phyloP scores from a whole-genome alignment of 345 rosid genomes.

The Draba incana region DNA sequence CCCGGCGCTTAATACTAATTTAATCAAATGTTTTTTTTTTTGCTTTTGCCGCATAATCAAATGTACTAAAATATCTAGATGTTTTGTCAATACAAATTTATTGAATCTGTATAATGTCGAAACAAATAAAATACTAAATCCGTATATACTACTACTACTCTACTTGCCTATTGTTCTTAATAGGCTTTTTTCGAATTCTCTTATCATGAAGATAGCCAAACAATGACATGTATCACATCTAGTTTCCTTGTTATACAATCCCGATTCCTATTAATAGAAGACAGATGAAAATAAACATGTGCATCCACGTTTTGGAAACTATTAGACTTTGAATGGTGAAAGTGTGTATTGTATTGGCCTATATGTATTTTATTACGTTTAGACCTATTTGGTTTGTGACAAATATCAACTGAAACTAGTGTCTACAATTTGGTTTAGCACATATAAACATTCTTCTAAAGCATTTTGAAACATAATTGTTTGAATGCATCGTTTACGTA shows the following conservation, averaged over 20 bases:
- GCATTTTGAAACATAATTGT: background rate
- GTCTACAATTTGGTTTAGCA: background rate
- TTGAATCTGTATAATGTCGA: background rate
- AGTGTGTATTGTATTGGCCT: background rate
- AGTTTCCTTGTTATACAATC: constrained; percentile 29
- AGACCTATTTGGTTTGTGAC: background rate
- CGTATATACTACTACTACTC: constrained; percentile 5
- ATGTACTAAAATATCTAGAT: background rate
- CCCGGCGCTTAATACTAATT: constrained; percentile 5
- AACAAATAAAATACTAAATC: constrained; percentile 21
- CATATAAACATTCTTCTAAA: background rate
- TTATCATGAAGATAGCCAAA: constrained; percentile 32
- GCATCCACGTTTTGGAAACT: constrained; percentile 27
- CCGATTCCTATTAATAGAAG: constrained; percentile 18
- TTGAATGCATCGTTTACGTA: background rate
- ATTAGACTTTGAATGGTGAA: background rate
- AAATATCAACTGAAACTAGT: background rate
- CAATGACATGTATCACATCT: constrained; percentile 43
- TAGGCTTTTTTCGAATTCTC: constrained; percentile 15
- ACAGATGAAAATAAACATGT: constrained; percentile 4
- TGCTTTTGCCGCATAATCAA: no score
- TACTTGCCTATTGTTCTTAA: background rate
- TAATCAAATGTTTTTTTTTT: background rate
- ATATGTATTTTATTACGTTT: background rate
- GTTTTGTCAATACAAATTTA: background rate